These are phyloP conservation scores for Umbelopsis ramanniana DNA, from an alignment of 192 early-diverging fungal species.

Conservation along the genomic window DNA sequence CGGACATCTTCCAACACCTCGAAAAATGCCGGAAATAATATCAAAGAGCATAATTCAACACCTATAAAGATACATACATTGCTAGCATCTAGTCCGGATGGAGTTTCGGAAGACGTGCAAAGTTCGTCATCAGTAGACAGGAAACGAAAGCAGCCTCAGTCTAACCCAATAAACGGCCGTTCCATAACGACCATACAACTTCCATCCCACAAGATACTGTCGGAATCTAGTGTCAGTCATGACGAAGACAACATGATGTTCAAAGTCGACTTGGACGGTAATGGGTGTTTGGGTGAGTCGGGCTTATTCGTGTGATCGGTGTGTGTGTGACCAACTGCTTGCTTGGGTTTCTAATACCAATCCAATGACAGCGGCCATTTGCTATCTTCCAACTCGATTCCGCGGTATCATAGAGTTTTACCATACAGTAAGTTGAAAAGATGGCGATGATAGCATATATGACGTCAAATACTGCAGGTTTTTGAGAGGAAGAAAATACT, in stretches of 20 bases:
- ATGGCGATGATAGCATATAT: not conserved
- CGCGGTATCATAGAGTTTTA: slow-evolving; percentile 27
- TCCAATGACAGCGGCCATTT: slow-evolving; percentile 25
- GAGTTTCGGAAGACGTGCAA: not conserved
- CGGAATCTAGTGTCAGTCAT: slow-evolving; percentile 26
- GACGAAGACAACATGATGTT: slow-evolving; percentile 28
- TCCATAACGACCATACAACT: not conserved
- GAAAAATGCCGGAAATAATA: slow-evolving; percentile 1
- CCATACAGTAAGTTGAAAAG: slow-evolving; percentile 24
- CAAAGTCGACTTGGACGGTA: slow-evolving; percentile 21
- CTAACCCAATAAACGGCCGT: not conserved
- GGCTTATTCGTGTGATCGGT: not conserved
- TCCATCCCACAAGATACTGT: not conserved
- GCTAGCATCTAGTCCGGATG: not conserved
- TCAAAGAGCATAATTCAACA: not conserved
- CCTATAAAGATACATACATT: slow-evolving; percentile 5
- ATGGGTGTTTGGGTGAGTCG: slow-evolving; percentile 20
- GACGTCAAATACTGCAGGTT: not conserved
- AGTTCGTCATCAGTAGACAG: not conserved
- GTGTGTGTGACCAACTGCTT: not conserved
- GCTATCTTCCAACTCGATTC: slow-evolving; percentile 32
- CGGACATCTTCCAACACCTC: not conserved
- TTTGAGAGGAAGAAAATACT: not conserved
- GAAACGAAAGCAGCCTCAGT: not conserved
- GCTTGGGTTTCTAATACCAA: not conserved